Evolutionary conservation across 140 eudicot genomes (phyloP), one percentile per base, ranked within the genome.

Genomic region (Eryngium alpinum): DNA sequence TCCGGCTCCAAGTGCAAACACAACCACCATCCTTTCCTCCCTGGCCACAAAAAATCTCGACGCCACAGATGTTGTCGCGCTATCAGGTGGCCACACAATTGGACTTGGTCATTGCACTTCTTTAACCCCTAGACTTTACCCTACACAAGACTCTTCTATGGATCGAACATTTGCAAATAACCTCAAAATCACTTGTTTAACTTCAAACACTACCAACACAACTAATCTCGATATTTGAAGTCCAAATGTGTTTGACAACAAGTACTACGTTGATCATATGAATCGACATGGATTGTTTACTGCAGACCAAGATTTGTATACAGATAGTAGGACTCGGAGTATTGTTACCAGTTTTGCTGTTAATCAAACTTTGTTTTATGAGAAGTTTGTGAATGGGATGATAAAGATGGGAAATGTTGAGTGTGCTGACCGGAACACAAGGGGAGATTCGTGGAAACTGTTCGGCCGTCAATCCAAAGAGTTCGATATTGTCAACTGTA

Each of bases 51-150:
- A 88, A 46, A 85, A 82, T 38, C 81, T 90, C 69, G 67, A 69
- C 46, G 81, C 92, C 33, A 89, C 88, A 4, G 95, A 90, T 5
- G 85, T 83, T 1, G 92, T 90, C 9, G 90, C 95, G 21, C 90
- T 90, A 44, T 89, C 96, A 3, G 96, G 96, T 0, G 95, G 87
- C 32, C 95, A 90, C 88, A 90, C 95, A 28, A 90, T 90, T 44
- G 95, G 95, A 17, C 74, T 83, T 19, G 76, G 86, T 77, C 89
- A 89, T 13, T 90, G 92, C 80, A 49, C 84, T 25, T 87, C 95
- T 18, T 90, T 90, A 83, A 65, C 79, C 13, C 5, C 0, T 0
- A 71, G 95, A 22, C 84, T 90, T 25, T 90, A 81, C 85, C 95
- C 95, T 4, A 77, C 69, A 63, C 91, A 86, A 72, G 92, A 88